Conservation (phyloP, 805 yeast genomes). For the Lachancea cidri region DNA sequence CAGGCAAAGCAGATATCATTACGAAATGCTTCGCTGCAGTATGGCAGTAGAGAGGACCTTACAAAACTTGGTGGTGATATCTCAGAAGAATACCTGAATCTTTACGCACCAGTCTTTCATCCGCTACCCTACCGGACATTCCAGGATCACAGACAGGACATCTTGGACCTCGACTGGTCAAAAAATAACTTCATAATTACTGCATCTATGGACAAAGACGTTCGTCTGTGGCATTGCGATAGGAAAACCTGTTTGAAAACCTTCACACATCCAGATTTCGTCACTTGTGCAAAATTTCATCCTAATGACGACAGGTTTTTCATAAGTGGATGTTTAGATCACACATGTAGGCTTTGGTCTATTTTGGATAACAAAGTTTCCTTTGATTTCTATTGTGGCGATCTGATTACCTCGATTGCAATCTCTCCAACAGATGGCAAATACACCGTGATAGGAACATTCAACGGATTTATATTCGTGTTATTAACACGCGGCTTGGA, state of each 20-base stretch:
- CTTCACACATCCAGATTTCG: conserved; percentile 74
- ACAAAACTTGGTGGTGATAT: not conserved
- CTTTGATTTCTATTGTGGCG: conserved; percentile 55
- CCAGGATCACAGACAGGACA: conserved; percentile 62
- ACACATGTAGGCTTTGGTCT: conserved; percentile 74
- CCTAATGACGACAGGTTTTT: conserved; percentile 86
- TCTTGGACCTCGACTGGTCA: conserved; percentile 83
- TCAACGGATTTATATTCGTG: conserved; percentile 61
- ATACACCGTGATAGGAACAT: conserved; percentile 66
- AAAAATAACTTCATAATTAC: conserved; percentile 74
- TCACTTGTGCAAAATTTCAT: conserved; percentile 73
- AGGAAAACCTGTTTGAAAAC: conserved; percentile 55
- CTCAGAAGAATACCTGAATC: conserved; percentile 8
- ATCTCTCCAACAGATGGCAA: conserved; percentile 62
- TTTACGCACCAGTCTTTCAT: conserved; percentile 75
- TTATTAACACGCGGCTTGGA: conserved; percentile 62
- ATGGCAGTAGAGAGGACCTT: not conserved
- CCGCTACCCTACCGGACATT: conserved; percentile 56
- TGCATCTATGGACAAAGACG: conserved; percentile 82
- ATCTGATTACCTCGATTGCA: conserved; percentile 67
- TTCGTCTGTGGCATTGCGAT: conserved; percentile 79
- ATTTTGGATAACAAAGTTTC: conserved; percentile 66
- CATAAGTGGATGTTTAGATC: conserved; percentile 75
- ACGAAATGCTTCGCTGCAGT: not conserved
- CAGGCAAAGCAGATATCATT: conserved; percentile 4